phyloP scores from a whole-genome alignment of 2,329 filamentous ascomycete species.

The Pseudopyricularia cyperi region DNA sequence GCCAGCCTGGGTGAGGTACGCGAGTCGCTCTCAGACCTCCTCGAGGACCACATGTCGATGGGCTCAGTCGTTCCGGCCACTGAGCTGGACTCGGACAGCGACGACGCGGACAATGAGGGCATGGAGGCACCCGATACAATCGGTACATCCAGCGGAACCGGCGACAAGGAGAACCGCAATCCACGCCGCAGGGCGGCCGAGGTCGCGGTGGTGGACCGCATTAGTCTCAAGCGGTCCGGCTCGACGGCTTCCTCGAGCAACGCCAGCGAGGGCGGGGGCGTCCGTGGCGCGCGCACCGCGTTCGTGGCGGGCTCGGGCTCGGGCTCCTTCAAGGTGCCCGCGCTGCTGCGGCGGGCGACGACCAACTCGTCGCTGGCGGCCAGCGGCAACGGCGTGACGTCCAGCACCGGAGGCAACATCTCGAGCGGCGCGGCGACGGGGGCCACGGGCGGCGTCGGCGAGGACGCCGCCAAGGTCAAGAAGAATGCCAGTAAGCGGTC shows the following conservation, averaged over 20 bases:
- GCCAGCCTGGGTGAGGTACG: conserved; percentile 68
- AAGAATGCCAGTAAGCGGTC: conserved; percentile 47
- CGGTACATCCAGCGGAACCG: background rate
- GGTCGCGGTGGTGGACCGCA: conserved; percentile 65
- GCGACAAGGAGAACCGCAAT: conserved; percentile 39
- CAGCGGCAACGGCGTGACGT: conserved; percentile 19
- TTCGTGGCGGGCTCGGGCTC: conserved; percentile 31
- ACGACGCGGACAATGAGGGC: conserved; percentile 37
- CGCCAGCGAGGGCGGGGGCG: conserved; percentile 12
- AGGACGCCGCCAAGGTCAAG: conserved; percentile 21
- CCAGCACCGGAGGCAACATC: conserved; percentile 7
- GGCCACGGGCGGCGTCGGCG: conserved; percentile 12
- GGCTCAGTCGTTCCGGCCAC: conserved; percentile 28
- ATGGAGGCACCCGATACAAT: conserved; percentile 10
- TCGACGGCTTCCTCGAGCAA: conserved; percentile 20
- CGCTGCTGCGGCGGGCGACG: conserved; percentile 60
- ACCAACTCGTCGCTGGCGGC: conserved; percentile 32
- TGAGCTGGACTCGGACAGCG: conserved; percentile 27
- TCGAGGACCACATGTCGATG: conserved; percentile 51
- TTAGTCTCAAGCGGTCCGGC: conserved; percentile 49
- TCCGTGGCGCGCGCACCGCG: conserved; percentile 33
- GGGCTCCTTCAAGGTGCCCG: conserved; percentile 51
- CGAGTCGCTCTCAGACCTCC: conserved; percentile 68
- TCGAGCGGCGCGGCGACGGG: background rate
- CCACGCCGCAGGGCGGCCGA: conserved; percentile 28